Evolutionary conservation across 345 rosid genomes (phyloP), one percentile per base, ranked within the genome.

Genomic region (Eucalyptus marginata): DNA sequence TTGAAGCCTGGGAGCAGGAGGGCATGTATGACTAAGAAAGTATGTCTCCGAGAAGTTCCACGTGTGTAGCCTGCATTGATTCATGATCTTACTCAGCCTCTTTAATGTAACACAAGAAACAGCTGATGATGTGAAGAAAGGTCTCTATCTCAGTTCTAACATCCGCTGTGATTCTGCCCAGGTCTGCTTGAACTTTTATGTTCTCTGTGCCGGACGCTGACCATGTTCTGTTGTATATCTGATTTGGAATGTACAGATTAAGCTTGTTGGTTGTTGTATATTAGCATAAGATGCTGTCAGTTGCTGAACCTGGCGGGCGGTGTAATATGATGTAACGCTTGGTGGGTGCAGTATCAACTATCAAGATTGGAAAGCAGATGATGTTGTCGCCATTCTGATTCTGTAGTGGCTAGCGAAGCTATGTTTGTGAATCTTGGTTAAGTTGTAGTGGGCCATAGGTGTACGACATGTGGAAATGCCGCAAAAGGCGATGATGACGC

Each of bases 1-100:
- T 92, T 86, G 94, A 93, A 76, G 91, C 93, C 13, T 93, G 95
- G 96, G 95, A 94, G 86, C 94, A 91, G 22, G 94, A 93, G 80
- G 94, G 96, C 20, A 87, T 93, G 88, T 93, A 92, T 88, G 95
- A 93, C 86, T 94, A 89, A 90, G 86, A 22, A 71, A 76, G 81
- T 76, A 40, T 20, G 83, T 76, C 1, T 7, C 44, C 2, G 0
- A 76, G 44, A 71, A 71, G 46, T 76, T 76, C 83, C 83, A 22
- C 7, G 11, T 76, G 83, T 76, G 47, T 76, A 76, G 47, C 27
- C 47, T 86, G 87, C 87, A 31, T 51, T 86, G 56, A 51, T 50
- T 56, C 11, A 10, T 86, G 87, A 86, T 40, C 87, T 86, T 86
- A 51, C 83, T 86, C 56, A 6, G 87, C 87, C 59, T 86, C 87